Percentiles rank a stretch among this genome's conserved stretches.
Evolutionary conservation across 164 flowering plant genomes (phyloP).

Genomic region (Houttuynia cordata): DNA sequence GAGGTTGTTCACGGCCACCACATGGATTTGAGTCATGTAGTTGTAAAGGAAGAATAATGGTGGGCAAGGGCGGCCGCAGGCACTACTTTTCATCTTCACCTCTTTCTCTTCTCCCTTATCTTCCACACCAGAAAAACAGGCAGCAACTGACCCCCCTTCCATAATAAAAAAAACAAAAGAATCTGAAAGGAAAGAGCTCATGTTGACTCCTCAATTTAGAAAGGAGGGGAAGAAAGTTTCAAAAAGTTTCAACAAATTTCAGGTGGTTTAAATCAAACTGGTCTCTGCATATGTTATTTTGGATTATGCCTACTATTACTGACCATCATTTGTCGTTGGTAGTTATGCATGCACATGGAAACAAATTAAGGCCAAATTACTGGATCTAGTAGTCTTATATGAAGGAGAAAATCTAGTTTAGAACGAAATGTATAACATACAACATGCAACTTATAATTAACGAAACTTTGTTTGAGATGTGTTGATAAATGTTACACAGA

Average conservation of each 20-base stretch:
- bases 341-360: no score
- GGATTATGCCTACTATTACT: no score
- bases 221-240: neutral
- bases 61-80: neutral
- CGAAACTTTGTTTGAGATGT: neutral
- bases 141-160: no score
- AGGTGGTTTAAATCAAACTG: neutral
- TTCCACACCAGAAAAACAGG: no score
- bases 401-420: no score
- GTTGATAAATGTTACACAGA: neutral
- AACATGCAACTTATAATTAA: no score
- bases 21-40: neutral
- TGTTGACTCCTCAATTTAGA: neutral
- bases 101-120: neutral
- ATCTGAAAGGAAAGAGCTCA: neutral
- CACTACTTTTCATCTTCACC: neutral
- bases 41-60: neutral
- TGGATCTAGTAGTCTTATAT: no score
- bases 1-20: neutral
- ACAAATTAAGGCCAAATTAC: no score
- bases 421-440: no score
- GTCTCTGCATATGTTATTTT: no score
- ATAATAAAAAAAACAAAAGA: neutral
- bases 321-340: no score
- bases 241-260: neutral